phyloP scores from a whole-genome alignment of 441 rosid species.

The Populus hybrid region DNA sequence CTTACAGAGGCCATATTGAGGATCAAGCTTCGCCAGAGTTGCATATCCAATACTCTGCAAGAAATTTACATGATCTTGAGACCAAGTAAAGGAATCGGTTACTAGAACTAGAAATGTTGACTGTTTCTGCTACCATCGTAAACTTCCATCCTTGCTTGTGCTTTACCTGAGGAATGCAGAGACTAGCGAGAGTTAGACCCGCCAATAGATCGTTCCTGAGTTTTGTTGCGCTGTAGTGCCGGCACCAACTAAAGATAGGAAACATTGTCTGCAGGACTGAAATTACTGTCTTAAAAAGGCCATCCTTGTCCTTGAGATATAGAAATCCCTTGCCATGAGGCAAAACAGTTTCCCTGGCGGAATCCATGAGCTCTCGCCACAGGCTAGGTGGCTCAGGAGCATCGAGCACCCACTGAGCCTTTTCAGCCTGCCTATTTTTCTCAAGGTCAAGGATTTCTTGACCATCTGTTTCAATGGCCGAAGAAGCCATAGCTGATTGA shows the following conservation, averaged over 20 bases:
- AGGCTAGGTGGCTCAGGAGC: conserved; percentile 69
- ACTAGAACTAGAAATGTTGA: not conserved
- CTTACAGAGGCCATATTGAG: conserved; percentile 93
- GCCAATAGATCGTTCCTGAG: conserved; percentile 79
- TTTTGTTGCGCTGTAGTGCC: conserved; percentile 45
- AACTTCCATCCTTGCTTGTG: not conserved
- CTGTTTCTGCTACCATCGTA: not conserved
- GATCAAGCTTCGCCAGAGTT: conserved; percentile 87
- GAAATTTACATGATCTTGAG: not conserved
- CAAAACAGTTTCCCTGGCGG: conserved; percentile 28
- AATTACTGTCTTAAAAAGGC: conserved; percentile 29
- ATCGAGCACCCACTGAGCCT: conserved; percentile 61
- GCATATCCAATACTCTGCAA: conserved; percentile 90
- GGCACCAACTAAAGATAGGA: conserved; percentile 69
- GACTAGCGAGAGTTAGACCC: conserved; percentile 93
- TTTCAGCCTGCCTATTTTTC: conserved; percentile 25
- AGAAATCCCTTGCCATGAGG: conserved; percentile 30
- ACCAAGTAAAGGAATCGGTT: not conserved
- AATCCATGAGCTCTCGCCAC: conserved; percentile 38
- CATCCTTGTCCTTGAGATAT: conserved; percentile 31
- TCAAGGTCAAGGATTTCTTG: conserved; percentile 31
- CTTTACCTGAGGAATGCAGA: conserved; percentile 91
- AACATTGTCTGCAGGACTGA: conserved; percentile 43
- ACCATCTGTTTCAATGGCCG: conserved; percentile 10
- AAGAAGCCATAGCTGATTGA: conserved; percentile 49